Conservation (phyloP, 225 moss, liverwort and hornwort genomes). For the Antitrichia curtipendula region DNA sequence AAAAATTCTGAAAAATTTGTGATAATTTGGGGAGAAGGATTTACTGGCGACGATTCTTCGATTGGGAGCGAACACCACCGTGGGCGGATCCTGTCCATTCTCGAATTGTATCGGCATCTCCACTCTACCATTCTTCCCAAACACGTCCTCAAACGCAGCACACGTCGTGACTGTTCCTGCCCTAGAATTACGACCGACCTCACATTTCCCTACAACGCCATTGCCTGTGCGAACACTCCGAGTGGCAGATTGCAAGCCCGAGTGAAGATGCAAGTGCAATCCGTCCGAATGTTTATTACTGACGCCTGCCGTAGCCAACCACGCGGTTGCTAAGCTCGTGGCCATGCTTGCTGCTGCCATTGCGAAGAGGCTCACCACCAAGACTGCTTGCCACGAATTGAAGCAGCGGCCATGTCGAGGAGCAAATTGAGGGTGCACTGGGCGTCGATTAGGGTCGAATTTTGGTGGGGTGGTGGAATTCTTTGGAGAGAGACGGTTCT, state of each 20-base stretch:
- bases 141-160: neutral
- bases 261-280: neutral
- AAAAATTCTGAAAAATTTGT: neutral
- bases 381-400: neutral
- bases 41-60: constrained; percentile 39
- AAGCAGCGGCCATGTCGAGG: neutral
- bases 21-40: neutral
- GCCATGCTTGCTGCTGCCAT: neutral
- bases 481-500: neutral
- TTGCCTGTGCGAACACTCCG: neutral
- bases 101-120: constrained; percentile 22
- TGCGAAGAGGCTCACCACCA: neutral
- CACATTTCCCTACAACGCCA: neutral
- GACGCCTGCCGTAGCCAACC: neutral
- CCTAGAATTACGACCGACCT: neutral
- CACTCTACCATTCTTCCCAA: neutral
- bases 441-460: neutral
- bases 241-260: neutral
- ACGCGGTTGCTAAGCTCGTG: neutral
- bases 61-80: constrained; percentile 24
- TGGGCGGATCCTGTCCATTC: constrained; percentile 23
- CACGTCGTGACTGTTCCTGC: neutral
- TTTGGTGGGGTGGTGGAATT: neutral
- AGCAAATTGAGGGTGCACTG: neutral
- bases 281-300: neutral